Conservation (phyloP, 2,329 filamentous ascomycete species). For the Fusarium nurragi region DNA sequence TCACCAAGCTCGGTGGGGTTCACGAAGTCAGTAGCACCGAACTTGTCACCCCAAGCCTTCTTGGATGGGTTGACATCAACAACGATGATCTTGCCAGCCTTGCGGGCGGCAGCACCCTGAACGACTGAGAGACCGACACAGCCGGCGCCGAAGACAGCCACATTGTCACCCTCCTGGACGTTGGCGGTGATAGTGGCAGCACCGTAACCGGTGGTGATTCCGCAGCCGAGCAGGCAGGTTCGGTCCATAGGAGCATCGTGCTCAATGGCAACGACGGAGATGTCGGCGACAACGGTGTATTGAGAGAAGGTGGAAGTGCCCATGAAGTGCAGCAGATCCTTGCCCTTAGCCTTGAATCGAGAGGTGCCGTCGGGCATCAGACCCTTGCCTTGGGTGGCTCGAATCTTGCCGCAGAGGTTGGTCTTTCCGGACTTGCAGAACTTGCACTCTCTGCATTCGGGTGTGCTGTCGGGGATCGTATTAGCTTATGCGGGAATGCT, state of each 20-base stretch:
- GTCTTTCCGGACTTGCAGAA: conserved; percentile 99
- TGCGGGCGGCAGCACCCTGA: conserved; percentile 89
- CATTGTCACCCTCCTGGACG: conserved; percentile 87
- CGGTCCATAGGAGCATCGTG: conserved; percentile 93
- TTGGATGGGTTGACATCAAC: conserved; percentile 84
- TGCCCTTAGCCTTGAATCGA: conserved; percentile 93
- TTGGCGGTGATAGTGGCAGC: conserved; percentile 93
- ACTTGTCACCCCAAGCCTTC: conserved; percentile 92
- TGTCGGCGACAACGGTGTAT: conserved; percentile 98
- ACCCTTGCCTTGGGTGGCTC: conserved; percentile 93
- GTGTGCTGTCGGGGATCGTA: conserved; percentile 69
- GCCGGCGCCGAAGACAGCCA: conserved; percentile 94
- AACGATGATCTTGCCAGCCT: conserved; percentile 79
- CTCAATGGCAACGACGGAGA: conserved; percentile 95
- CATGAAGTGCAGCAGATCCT: conserved; percentile 98
- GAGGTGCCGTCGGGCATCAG: conserved; percentile 97
- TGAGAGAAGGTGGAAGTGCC: conserved; percentile 98
- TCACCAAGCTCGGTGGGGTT: conserved; percentile 84
- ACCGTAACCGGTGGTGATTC: conserved; percentile 98
- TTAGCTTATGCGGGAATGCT: conserved; percentile 2
- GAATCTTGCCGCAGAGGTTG: conserved; percentile 98
- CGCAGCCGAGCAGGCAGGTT: conserved; percentile 94
- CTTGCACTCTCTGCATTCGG: conserved; percentile 97
- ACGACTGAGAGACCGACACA: conserved; percentile 96
- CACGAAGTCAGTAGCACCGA: conserved; percentile 96